Evolutionary conservation across 108 stramenopile genomes (phyloP).

Genomic region (Schizochytrium sp.): DNA sequence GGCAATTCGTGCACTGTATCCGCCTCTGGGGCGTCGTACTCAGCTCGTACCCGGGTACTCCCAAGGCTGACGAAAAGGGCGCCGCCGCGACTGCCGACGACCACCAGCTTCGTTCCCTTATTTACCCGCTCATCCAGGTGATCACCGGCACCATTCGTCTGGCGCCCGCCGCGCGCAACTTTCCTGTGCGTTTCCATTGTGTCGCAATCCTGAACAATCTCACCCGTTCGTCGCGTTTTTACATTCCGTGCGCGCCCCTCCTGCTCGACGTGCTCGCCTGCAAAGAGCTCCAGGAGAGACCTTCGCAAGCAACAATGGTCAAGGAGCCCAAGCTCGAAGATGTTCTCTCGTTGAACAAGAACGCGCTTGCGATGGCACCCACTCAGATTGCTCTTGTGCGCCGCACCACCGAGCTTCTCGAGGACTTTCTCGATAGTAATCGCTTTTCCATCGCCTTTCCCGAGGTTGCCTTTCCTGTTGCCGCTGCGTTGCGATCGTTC

Average conservation of each 20-base stretch:
- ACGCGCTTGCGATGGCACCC: slow-evolving; percentile 1
- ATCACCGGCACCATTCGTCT: slow-evolving; percentile 66
- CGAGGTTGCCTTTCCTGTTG: neutral
- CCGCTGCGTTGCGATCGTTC: neutral
- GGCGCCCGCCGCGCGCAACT: slow-evolving; percentile 63
- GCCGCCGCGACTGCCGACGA: slow-evolving; percentile 38
- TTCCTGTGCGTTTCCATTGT: slow-evolving; percentile 83
- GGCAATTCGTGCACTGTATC: slow-evolving; percentile 90
- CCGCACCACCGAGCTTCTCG: neutral
- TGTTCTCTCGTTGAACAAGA: slow-evolving; percentile 13
- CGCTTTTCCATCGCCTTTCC: slow-evolving; percentile 14
- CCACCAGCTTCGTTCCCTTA: slow-evolving; percentile 61
- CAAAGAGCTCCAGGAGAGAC: slow-evolving; percentile 64
- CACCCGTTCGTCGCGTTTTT: slow-evolving; percentile 70
- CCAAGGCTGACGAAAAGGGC: slow-evolving; percentile 44
- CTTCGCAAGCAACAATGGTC: neutral
- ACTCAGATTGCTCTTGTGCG: neutral
- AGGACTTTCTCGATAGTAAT: neutral
- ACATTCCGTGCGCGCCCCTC: slow-evolving; percentile 74
- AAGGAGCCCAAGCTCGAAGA: neutral
- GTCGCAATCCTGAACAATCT: slow-evolving; percentile 79
- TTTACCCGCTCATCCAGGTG: slow-evolving; percentile 79
- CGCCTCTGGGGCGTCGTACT: slow-evolving; percentile 87
- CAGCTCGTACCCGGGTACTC: slow-evolving; percentile 53
- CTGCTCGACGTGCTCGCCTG: slow-evolving; percentile 70